These are phyloP conservation scores for Aureoboletus auriporus DNA, from an alignment of 768 basidiomycete genomes.

Conservation along the genomic window DNA sequence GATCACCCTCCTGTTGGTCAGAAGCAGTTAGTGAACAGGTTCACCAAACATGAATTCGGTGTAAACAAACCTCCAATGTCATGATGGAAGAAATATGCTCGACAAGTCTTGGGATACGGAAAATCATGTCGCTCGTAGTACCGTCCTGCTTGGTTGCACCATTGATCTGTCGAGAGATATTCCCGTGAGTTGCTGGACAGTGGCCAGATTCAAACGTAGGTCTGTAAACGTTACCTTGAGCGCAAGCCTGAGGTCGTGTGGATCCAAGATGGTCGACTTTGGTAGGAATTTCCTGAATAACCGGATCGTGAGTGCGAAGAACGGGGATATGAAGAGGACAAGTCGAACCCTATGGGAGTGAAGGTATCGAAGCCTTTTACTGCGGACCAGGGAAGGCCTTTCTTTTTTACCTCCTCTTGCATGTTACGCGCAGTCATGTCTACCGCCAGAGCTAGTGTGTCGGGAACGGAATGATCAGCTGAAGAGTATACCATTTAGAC, in stretches of 20 bases:
- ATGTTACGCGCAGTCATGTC: slow-evolving; percentile 97
- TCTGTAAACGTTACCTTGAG: slow-evolving; percentile 53
- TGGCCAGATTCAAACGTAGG: not conserved
- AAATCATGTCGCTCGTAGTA: slow-evolving; percentile 86
- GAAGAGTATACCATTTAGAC: not conserved
- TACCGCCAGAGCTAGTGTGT: slow-evolving; percentile 71
- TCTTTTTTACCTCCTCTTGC: slow-evolving; percentile 89
- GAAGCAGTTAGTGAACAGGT: not conserved
- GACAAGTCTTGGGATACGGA: slow-evolving; percentile 82
- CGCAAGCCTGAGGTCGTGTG: slow-evolving; percentile 70
- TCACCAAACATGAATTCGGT: not conserved
- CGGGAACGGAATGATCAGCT: not conserved
- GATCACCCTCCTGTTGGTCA: slow-evolving; percentile 70
- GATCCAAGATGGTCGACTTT: slow-evolving; percentile 60
- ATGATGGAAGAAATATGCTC: slow-evolving; percentile 94
- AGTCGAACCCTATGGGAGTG: slow-evolving; percentile 76
- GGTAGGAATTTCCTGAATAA: slow-evolving; percentile 71
- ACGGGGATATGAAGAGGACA: not conserved
- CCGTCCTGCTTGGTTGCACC: slow-evolving; percentile 81
- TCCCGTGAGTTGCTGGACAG: not conserved
- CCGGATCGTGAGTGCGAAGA: not conserved
- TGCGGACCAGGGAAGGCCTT: slow-evolving; percentile 95
- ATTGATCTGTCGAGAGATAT: slow-evolving; percentile 58
- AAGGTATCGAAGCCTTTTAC: slow-evolving; percentile 98
- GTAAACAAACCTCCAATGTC: slow-evolving; percentile 77